Conservation (phyloP, 2,329 filamentous ascomycete species). For the Cladosporium oxysporum region DNA sequence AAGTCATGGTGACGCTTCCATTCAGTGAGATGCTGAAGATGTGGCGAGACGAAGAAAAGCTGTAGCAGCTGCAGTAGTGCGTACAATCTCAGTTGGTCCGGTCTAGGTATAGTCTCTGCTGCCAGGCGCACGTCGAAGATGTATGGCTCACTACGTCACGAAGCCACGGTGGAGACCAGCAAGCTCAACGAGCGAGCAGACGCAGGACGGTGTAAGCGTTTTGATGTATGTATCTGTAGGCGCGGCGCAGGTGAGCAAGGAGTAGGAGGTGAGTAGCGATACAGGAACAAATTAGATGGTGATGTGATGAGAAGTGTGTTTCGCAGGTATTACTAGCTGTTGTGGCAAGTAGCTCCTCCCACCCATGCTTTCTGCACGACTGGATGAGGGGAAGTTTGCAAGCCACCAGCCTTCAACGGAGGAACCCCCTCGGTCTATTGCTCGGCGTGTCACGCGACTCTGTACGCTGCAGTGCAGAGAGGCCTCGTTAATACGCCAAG, state of each 20-base stretch:
- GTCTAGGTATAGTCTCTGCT: slow-evolving; percentile 1
- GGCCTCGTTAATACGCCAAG: not conserved
- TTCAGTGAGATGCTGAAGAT: not conserved
- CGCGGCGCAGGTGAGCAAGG: not conserved
- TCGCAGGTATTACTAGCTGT: not conserved
- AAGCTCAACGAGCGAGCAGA: not conserved
- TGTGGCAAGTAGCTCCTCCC: not conserved
- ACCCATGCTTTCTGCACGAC: not conserved
- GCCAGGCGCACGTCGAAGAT: slow-evolving; percentile 1
- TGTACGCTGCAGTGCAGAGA: not conserved
- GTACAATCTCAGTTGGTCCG: not conserved
- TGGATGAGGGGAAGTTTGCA: slow-evolving; percentile 8
- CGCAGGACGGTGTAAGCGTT: not conserved
- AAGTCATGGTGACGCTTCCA: slow-evolving; percentile 9
- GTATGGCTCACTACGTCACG: slow-evolving; percentile 10
- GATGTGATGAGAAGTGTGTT: not conserved
- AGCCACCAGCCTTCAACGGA: slow-evolving; percentile 9
- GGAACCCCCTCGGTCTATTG: slow-evolving; percentile 6
- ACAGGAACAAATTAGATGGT: not conserved
- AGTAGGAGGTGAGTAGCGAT: not conserved
- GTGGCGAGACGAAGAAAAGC: not conserved
- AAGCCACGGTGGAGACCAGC: not conserved
- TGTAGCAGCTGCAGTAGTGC: not conserved
- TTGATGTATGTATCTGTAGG: not conserved
- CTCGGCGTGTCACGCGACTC: slow-evolving; percentile 12